These are phyloP conservation scores for Neopestalotiopsis sp. DNA, from an alignment of 2,329 filamentous ascomycete species.

Conservation along the genomic window DNA sequence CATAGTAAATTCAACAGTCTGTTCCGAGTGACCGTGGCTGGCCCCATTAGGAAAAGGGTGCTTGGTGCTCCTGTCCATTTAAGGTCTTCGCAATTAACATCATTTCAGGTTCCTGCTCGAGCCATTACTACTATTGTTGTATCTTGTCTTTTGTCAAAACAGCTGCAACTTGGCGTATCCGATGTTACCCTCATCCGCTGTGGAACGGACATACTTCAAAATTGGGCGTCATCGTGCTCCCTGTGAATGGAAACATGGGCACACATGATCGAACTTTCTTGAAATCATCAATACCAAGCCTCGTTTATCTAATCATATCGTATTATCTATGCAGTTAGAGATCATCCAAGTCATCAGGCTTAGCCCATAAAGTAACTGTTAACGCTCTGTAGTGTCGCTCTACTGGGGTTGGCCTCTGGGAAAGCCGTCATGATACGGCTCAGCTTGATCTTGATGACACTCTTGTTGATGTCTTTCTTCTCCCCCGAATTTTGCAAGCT, in stretches of 20 bases:
- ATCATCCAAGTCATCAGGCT: not conserved
- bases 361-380: constrained; percentile 82
- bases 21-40: no score
- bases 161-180: not conserved
- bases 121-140: no score
- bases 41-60: no score
- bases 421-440: constrained; percentile 83
- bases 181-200: not conserved
- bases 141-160: not conserved
- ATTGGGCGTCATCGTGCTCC: not conserved
- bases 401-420: constrained; percentile 81
- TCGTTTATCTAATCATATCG: not conserved
- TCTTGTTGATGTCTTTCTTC: constrained; percentile 66
- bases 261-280: not conserved
- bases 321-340: not conserved
- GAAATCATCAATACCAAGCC: not conserved
- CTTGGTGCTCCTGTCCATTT: no score
- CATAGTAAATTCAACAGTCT: no score
- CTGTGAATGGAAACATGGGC: not conserved
- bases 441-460: constrained; percentile 75
- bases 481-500: constrained; percentile 15
- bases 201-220: not conserved
- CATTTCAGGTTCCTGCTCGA: no score
- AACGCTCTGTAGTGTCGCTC: constrained; percentile 86
- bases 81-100: no score